Evolutionary conservation across 2,329 filamentous ascomycete genomes (phyloP), one percentile per base, ranked within the genome.

Genomic region (Venturia pyrina): DNA sequence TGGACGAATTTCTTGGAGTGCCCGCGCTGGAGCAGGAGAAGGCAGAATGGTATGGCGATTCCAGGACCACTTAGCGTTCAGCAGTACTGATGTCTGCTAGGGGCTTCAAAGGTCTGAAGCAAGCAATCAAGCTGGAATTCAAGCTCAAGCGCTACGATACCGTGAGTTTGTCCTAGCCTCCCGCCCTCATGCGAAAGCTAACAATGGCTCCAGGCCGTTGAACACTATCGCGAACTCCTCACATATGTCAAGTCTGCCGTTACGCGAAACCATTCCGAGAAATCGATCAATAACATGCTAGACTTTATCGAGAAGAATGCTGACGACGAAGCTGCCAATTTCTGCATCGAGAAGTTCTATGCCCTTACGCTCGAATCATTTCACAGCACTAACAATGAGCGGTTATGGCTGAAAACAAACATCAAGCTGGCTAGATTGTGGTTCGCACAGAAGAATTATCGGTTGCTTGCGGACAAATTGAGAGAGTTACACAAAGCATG

Each of bases 231-330:
- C 69, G 92, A 98, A 78, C 90, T 99, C 40, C 86, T 99, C 69
- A 98, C 93, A 60, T 99, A 98, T 73, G 93, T 98, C 79, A 96
- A 95, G 77, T 96, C 91, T 3, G 93, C 93, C 8, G 93, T 99
- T 60, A 98, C 95, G 50, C 87, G 95, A 69, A 99, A 98, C 78
- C 98, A 98, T 78, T 97, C 95, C 1, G 95, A 99, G 78, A 98
- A 98, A 77, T 98, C 93, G 15, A 96, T 99, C 80, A 98, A 98
- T 79, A 98, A 97, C 76, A 96, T 99, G 88, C 87, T 99, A 60
- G 95, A 98, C 79, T 96, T 89, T 75, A 95, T 99, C 70, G 93
- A 98, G 77, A 98, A 97, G 78, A 90, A 88, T 48, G 88, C 88
- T 66, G 86, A 89, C 69, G 83, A 87, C 68, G 84, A 87, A 8